Conservation (phyloP, 2,329 filamentous ascomycete species). For the Sporothrix brunneoviolacea region DNA sequence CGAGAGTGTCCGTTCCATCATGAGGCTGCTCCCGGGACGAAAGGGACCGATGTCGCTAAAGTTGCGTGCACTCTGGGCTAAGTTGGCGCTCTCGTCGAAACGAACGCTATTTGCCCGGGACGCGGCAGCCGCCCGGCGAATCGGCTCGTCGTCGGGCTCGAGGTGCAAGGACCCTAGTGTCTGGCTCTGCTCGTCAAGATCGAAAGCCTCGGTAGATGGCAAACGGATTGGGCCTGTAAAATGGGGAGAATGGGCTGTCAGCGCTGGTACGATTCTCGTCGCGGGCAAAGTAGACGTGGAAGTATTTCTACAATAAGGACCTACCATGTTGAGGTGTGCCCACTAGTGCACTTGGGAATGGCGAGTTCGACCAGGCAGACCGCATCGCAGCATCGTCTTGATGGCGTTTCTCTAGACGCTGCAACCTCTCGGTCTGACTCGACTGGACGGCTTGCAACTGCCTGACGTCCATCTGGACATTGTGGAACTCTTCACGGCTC, state of each 20-base stretch:
- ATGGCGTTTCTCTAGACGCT: conserved; percentile 58
- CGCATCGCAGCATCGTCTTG: conserved; percentile 64
- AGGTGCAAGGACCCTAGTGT: conserved; percentile 76
- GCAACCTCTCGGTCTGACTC: conserved; percentile 55
- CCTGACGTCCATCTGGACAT: conserved; percentile 64
- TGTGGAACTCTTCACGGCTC: conserved; percentile 58
- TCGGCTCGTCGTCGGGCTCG: conserved; percentile 79
- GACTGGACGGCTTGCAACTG: conserved; percentile 58
- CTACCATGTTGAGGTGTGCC: conserved; percentile 83
- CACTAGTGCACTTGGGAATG: conserved; percentile 78
- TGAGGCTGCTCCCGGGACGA: conserved; percentile 72
- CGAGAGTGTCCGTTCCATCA: conserved; percentile 87
- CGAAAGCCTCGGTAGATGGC: conserved; percentile 76
- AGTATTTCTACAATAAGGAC: conserved; percentile 22
- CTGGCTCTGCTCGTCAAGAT: conserved; percentile 81
- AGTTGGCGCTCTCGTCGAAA: conserved; percentile 89
- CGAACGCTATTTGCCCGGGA: conserved; percentile 95
- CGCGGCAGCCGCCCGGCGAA: conserved; percentile 68
- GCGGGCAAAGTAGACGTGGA: conserved; percentile 2
- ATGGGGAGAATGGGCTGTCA: neutral
- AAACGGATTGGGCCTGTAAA: conserved; percentile 67
- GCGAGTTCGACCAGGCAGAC: conserved; percentile 85
- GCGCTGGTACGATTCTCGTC: too few species aligned
- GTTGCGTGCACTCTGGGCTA: conserved; percentile 72
- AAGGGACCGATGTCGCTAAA: conserved; percentile 75